Conservation (phyloP, 2,329 filamentous ascomycete genomes). For the Diaporthe destruens region DNA sequence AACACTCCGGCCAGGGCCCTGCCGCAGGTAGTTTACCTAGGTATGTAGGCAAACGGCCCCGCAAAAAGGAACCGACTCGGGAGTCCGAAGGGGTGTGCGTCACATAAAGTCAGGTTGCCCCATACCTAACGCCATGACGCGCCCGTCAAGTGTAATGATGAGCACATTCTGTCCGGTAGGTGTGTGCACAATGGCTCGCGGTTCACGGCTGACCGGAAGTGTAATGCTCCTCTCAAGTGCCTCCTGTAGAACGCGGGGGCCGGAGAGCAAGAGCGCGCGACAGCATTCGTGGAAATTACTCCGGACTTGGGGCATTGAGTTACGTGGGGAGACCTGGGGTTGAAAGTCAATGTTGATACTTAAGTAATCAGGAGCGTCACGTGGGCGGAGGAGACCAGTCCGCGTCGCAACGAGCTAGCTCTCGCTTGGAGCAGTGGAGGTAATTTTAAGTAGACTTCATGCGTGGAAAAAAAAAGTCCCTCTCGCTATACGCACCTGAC, state of each 20-base stretch:
- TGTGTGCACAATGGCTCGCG: constrained; percentile 2
- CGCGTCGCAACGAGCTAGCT: constrained; percentile 22
- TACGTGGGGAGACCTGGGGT: constrained; percentile 3
- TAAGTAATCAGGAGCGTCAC: constrained; percentile 7
- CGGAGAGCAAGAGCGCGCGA: neutral
- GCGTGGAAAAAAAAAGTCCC: neutral
- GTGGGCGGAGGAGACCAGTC: constrained; percentile 25
- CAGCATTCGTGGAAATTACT: constrained; percentile 22
- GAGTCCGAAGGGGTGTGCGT: neutral
- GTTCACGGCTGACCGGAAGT: constrained; percentile 25
- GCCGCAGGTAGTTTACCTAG: neutral
- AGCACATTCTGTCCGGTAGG: neutral
- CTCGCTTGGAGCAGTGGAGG: neutral
- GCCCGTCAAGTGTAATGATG: constrained; percentile 12
- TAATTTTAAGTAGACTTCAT: constrained; percentile 3
- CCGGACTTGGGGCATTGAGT: constrained; percentile 3
- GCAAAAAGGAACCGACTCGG: constrained; percentile 5
- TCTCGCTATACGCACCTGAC: neutral
- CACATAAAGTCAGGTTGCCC: neutral
- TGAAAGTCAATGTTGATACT: neutral
- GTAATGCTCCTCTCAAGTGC: neutral
- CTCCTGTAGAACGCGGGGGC: neutral
- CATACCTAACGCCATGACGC: constrained; percentile 11
- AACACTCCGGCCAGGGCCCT: constrained; percentile 9
- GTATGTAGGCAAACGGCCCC: constrained; percentile 6